A percentile compares a stretch with the other conserved stretches of the same genome.
These are phyloP conservation scores for Collybia nuda DNA, from an alignment of 768 basidiomycete species.

Conservation along the genomic window DNA sequence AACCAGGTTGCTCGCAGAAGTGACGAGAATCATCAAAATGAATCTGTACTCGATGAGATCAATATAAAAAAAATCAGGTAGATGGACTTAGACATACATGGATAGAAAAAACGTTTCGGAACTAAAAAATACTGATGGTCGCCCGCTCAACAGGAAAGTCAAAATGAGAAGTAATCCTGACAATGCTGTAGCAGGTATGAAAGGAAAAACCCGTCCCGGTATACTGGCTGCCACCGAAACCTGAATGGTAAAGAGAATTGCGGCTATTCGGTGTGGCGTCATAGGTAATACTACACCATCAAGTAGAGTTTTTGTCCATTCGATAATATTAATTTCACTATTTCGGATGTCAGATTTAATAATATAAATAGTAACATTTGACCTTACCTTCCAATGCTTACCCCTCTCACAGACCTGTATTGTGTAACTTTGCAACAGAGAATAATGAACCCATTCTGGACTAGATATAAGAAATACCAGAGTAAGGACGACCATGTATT, in stretches of 20 bases:
- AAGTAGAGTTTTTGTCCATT: not conserved
- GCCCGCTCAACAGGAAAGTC: not conserved
- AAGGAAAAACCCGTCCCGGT: not conserved
- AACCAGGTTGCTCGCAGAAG: not conserved
- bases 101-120: not conserved
- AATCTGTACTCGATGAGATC: no score
- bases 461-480: not conserved
- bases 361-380: no score
- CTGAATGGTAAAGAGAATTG: not conserved
- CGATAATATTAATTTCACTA: not conserved
- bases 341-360: not conserved
- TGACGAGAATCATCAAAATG: not conserved
- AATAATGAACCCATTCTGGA: not conserved
- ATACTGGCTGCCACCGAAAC: not conserved
- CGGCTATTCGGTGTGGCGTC: not conserved
- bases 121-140: not conserved
- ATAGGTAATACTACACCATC: not conserved
- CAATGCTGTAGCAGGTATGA: not conserved
- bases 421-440: no score
- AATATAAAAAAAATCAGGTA: not conserved
- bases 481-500: not conserved
- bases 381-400: no score
- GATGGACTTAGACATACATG: not conserved
- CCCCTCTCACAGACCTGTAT: not conserved
- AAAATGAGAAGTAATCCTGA: not conserved